Evolutionary conservation across 2,329 filamentous ascomycete genomes (phyloP).

Genomic region (Hymenoscyphus fructigenus): DNA sequence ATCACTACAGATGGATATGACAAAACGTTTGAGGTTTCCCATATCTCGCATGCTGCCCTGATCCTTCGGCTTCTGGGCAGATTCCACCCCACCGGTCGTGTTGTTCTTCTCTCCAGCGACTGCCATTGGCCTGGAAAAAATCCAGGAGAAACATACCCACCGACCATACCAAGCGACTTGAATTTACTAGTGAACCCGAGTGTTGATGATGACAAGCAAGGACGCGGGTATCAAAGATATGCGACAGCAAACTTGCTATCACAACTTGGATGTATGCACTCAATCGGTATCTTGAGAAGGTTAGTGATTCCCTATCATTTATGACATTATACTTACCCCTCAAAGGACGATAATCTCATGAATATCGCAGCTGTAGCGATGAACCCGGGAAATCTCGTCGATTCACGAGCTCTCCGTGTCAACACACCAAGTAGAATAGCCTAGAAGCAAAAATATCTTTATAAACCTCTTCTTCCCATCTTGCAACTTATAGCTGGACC

Average conservation of each 20-base stretch:
- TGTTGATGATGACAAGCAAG: slow-evolving; percentile 20
- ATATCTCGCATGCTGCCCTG: slow-evolving; percentile 41
- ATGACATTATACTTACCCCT: not conserved
- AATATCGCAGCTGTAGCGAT: slow-evolving; percentile 34
- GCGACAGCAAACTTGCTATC: slow-evolving; percentile 43
- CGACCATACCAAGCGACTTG: slow-evolving; percentile 36
- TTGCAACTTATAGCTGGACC: slow-evolving; percentile 26
- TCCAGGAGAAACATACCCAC: slow-evolving; percentile 39
- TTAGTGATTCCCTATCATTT: not conserved
- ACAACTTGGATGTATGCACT: slow-evolving; percentile 44
- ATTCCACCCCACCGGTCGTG: slow-evolving; percentile 29
- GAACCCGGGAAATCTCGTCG: slow-evolving; percentile 36
- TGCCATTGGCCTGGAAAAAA: slow-evolving; percentile 42
- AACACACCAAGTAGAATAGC: slow-evolving; percentile 36
- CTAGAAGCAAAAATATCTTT: slow-evolving; percentile 31
- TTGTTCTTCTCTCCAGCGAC: slow-evolving; percentile 31
- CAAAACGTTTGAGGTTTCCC: slow-evolving; percentile 41
- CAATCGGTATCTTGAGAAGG: slow-evolving; percentile 29
- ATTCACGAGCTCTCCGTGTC: slow-evolving; percentile 40
- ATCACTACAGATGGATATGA: slow-evolving; percentile 41
- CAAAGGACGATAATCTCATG: slow-evolving; percentile 19
- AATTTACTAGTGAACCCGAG: slow-evolving; percentile 39
- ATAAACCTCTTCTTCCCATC: not conserved
- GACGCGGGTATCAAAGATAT: slow-evolving; percentile 45
- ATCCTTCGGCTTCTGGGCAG: slow-evolving; percentile 39